Evolutionary conservation across 1,139 yeast genomes (phyloP), one percentile per base, ranked within the genome.

Genomic region (Blastobotrys raffinosifermentans): DNA sequence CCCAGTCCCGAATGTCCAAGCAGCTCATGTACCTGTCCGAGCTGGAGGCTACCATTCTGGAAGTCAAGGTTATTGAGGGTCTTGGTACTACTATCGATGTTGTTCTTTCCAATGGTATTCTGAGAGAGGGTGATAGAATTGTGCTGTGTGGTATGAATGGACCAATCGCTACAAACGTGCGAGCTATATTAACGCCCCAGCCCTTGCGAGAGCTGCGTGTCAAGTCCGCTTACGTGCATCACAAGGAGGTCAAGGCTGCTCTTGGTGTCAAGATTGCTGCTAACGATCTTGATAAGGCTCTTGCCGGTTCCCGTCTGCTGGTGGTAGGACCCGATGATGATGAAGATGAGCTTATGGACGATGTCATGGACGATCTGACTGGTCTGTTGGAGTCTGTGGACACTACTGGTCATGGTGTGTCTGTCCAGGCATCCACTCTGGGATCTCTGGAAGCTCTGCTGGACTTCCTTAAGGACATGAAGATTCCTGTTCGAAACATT

Each of bases 231-330:
- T 91, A 91, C 61, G 77, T 89, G 33, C 98, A 93, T 59, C 91
- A 86, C 67, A 91, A 91, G 63, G 95, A 89, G 66, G 97, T 91
- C 46, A 91, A 89, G 70, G 99, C 99, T 25, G 98, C 99, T 25
- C 73, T 91, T 53, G 99, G 99, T 74, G 97, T 93, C 43, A 91
- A 93, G 73, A 85, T 91, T 61, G 94, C 97, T 41, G 99, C 98
- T 29, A 84, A 85, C 60, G 98, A 91, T 61, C 75, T 91, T 54
- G 98, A 93, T 57, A 91, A 91, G 69, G 98, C 99, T 6, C 96
- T 91, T 60, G 97, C 99, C 35, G 99, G 99, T 67, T 93, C 98
- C 22, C 77, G 98, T 60, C 72, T 91, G 64, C 68, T 93, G 49
- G 93, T 91, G 52, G 96, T 87, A 49, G 96, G 96, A 29, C 95